A percentile compares a stretch with the other conserved stretches of the same genome.
phyloP scores from a whole-genome alignment of 305 asterid genomes.

The Withania somnifera region DNA sequence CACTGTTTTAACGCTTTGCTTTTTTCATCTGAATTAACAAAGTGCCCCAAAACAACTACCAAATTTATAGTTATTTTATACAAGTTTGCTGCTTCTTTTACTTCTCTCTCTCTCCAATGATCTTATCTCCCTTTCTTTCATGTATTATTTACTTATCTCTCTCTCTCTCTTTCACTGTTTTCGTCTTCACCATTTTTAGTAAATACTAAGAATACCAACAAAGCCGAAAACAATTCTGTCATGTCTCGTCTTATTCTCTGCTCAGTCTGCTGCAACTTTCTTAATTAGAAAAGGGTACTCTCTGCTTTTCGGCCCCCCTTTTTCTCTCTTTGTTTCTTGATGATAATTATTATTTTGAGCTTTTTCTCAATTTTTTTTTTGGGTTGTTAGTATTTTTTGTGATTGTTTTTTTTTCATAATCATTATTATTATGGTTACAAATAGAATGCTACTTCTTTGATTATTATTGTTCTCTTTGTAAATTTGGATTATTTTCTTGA shows the following conservation, averaged over 20 bases:
- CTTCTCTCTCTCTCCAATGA: constrained; percentile 22
- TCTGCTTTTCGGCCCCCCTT: background rate
- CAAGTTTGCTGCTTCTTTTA: constrained; percentile 9
- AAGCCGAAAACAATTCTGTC: constrained; percentile 19
- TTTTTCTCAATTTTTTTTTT: background rate
- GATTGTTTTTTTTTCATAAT: background rate
- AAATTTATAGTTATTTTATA: background rate
- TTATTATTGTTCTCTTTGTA: background rate
- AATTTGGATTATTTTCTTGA: background rate
- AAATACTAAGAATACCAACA: constrained; percentile 33
- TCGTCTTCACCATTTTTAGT: constrained; percentile 37
- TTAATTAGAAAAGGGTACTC: constrained; percentile 16
- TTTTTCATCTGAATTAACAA: background rate
- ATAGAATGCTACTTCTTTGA: background rate
- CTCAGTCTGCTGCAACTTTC: constrained; percentile 3
- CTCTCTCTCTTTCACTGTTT: constrained; percentile 3
- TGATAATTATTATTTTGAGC: background rate
- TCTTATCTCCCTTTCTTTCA: constrained; percentile 45
- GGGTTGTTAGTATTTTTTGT: background rate
- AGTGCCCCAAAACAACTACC: background rate
- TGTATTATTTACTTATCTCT: background rate
- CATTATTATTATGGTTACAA: background rate
- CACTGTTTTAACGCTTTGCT: background rate
- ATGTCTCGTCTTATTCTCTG: constrained; percentile 31
- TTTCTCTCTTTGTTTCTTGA: background rate